Evolutionary conservation across 2,329 filamentous ascomycete species (phyloP), one percentile per base, ranked within the genome.

Genomic region (Huntiella omanensis): DNA sequence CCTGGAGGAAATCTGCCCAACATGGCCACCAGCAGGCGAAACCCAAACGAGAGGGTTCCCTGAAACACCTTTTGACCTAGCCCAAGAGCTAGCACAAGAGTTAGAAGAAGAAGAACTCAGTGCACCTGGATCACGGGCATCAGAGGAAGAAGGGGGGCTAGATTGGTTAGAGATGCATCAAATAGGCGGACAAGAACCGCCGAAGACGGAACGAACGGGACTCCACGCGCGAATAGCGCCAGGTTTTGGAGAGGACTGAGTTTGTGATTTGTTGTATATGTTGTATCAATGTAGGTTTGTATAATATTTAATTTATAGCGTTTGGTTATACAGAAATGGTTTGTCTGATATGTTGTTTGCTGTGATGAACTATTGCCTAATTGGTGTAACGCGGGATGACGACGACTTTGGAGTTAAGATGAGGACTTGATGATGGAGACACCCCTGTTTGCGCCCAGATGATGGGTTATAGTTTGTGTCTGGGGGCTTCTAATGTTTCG

Each of bases 91-190:
- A 3, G 46, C 46, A 6, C 46, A 43, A 11, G 46, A 47, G 22
- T 28, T 47, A 5, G 46, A 43, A n/a, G 34, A 47, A 19, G 46
- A 43, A 22, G 46, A 47, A 19, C 15, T 47, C 5, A 47, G 46
- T 43, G 46, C 40, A 6, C 46, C 46, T 28, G 46, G 46, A 13
- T 47, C 46, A 5, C 40, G 40, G 12, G 40, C n/a, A 5, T 47
- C 46, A 5, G 46, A 40, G 17, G 33, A 47, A 8, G 8, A 44
- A n/a, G 22, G 22, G 22, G 13, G 13, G 7, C 35, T 39, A 13
- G 46, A 43, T 11, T 47, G 46, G 46, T 16, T 47, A 28, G 46
- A 47, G 34, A 47, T 47, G 46, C 46, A 47, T 36, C 32, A 37
- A 16, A 42, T 47, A 12, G 12, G n/a, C 8, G 40, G 10, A 3